These are phyloP conservation scores for Xerocomellus chrysenteron DNA, from an alignment of 768 basidiomycete genomes.

Conservation along the genomic window DNA sequence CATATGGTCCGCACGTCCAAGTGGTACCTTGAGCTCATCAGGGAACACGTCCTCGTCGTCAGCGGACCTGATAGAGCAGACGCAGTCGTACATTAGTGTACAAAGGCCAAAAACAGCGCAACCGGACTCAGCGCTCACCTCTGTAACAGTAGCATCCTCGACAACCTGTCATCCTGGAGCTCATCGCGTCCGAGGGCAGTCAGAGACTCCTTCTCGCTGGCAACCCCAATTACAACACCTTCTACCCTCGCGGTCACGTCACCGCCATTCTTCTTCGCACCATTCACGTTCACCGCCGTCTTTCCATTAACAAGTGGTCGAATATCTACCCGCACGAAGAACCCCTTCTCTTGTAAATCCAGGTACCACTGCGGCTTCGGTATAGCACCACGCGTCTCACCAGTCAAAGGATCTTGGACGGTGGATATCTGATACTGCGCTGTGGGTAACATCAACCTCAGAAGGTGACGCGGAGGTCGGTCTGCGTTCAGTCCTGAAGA, in stretches of 20 bases:
- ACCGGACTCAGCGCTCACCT: constrained; percentile 43
- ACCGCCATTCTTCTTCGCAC: constrained; percentile 8
- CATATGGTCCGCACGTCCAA: constrained; percentile 60
- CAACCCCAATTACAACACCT: constrained; percentile 43
- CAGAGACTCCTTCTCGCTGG: constrained; percentile 75
- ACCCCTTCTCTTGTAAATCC: constrained; percentile 59
- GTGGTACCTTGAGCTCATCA: constrained; percentile 55
- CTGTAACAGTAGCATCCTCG: constrained; percentile 64
- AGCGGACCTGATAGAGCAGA: constrained; percentile 41
- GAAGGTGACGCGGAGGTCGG: constrained; percentile 62
- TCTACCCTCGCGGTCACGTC: constrained; percentile 32
- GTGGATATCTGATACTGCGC: constrained; percentile 76
- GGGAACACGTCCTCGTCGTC: constrained; percentile 60
- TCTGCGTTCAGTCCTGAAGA: constrained; percentile 63
- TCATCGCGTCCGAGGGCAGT: constrained; percentile 73
- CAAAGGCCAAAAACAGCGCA: constrained; percentile 2
- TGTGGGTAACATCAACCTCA: constrained; percentile 79
- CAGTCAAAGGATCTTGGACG: constrained; percentile 79
- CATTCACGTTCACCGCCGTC: constrained; percentile 3
- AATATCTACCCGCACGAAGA: constrained; percentile 56
- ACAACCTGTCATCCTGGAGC: constrained; percentile 67
- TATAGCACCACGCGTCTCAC: constrained; percentile 57
- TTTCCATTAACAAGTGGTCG: constrained; percentile 42
- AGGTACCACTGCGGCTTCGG: constrained; percentile 72
- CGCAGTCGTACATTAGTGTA: constrained; percentile 1